A percentile compares a stretch with the other conserved stretches of the same genome.
Evolutionary conservation across 306 rosid species (phyloP).

Genomic region (Lathyrus tuberosus): DNA sequence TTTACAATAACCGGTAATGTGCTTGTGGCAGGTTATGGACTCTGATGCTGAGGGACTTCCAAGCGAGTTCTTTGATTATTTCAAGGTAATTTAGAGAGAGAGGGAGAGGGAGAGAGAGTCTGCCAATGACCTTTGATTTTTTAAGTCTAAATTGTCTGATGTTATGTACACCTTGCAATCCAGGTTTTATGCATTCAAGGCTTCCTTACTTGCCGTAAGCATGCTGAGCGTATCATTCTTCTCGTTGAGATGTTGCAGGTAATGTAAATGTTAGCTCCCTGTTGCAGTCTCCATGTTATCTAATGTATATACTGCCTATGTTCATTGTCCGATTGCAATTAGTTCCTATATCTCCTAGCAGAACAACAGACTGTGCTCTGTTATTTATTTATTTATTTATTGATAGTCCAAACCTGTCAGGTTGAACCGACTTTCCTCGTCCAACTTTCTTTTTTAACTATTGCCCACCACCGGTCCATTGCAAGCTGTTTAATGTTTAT

Average conservation of each 20-base stretch:
- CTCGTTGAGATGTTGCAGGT: slow-evolving; percentile 99
- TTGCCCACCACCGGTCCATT: neutral
- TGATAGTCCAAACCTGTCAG: slow-evolving; percentile 15
- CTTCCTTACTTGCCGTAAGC: slow-evolving; percentile 97
- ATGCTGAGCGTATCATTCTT: slow-evolving; percentile 93
- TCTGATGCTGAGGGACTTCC: slow-evolving; percentile 99
- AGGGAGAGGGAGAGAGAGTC: neutral
- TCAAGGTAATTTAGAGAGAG: slow-evolving; percentile 57
- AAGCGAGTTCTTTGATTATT: slow-evolving; percentile 96
- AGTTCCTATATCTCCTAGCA: slow-evolving; percentile 11
- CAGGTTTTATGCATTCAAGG: slow-evolving; percentile 99
- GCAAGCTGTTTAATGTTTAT: slow-evolving; percentile 27
- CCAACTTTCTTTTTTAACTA: slow-evolving; percentile 4
- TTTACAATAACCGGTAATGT: slow-evolving; percentile 26
- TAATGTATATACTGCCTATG: slow-evolving; percentile 24
- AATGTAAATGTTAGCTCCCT: slow-evolving; percentile 32
- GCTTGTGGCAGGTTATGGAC: slow-evolving; percentile 86
- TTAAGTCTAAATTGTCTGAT: slow-evolving; percentile 37
- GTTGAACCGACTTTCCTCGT: neutral
- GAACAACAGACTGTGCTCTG: slow-evolving; percentile 17
- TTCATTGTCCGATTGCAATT: slow-evolving; percentile 1
- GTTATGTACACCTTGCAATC: slow-evolving; percentile 32
- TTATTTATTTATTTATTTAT: slow-evolving; percentile 25
- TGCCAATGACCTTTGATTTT: slow-evolving; percentile 24
- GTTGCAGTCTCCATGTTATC: slow-evolving; percentile 7